phyloP scores from a whole-genome alignment of 176 grass and related monocot genomes.

The Oryza meridionalis region DNA sequence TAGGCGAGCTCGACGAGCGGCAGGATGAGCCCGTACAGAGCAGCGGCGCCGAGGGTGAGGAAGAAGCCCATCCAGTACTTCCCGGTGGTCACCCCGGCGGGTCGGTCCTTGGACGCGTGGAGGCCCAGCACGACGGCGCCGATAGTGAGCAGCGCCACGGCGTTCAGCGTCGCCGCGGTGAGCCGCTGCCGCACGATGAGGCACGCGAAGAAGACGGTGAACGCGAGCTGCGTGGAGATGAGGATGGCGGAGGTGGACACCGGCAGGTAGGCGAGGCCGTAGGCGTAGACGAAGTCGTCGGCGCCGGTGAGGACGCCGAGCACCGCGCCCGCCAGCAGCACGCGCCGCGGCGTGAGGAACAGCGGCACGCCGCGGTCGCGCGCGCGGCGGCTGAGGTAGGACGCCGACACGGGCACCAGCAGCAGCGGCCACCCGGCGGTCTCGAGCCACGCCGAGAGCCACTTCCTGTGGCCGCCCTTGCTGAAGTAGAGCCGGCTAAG shows the following conservation, averaged over 20 bases:
- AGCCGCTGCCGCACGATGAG: conserved; percentile 68
- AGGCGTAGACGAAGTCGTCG: conserved; percentile 73
- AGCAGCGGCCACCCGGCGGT: conserved; percentile 64
- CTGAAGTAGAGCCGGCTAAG: conserved; percentile 63
- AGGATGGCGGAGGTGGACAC: conserved; percentile 76
- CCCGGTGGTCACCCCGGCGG: conserved; percentile 26
- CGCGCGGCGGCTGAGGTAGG: conserved; percentile 41
- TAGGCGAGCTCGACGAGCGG: conserved; percentile 63
- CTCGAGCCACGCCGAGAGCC: conserved; percentile 65
- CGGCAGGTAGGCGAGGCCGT: conserved; percentile 66
- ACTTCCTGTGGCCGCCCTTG: conserved; percentile 59
- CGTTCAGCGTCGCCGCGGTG: conserved; percentile 57
- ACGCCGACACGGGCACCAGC: conserved; percentile 37
- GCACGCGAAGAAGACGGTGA: conserved; percentile 77
- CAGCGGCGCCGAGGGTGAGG: conserved; percentile 55
- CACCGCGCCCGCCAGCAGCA: conserved; percentile 45
- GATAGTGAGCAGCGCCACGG: conserved; percentile 59
- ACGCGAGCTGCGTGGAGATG: conserved; percentile 80
- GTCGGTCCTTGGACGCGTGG: conserved; percentile 39
- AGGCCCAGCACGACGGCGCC: conserved; percentile 65
- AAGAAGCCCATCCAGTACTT: conserved; percentile 67
- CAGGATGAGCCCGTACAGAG: conserved; percentile 65
- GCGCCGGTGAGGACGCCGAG: conserved; percentile 60
- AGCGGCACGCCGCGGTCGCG: not conserved
- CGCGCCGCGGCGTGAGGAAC: conserved; percentile 42